Base-by-base conservation (phyloP, 768 basidiomycete genomes). In the Naganishia friedmannii region DNA sequence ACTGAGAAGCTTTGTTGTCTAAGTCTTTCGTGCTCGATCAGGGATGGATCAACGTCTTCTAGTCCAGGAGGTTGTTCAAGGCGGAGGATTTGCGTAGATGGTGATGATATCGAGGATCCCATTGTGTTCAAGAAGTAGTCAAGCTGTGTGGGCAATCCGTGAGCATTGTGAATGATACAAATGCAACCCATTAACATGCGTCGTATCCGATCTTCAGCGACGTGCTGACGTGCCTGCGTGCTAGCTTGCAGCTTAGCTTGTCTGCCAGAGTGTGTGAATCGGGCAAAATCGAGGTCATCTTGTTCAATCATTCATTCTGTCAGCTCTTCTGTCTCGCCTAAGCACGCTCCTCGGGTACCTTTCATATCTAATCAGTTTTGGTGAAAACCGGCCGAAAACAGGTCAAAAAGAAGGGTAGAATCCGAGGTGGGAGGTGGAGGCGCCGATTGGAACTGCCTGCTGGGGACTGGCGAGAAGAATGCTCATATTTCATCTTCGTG, bases 1-100 rank as follows among this genome's bases (percentile, higher is more conserved):
- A 46, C 26, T 1, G 39, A 42, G 39, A 63, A 46, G 9, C 37
- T 42, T 3, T 26, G n/a, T 28, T 63, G 34, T 4, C 60, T 39
- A 13, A 63, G 60, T 17, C 60, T 39, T 45, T 42, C 39, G 15
- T 63, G 60, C 17, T 63, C 60, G 23, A 63, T n/a, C 8, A 63
- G 42, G 60, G 60, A 63, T 34, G 60, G 60, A 28, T 63, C 60
- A 42, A 63, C 12, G 0, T 63, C 60, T 46, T 63, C 60, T 7
- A 63, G 42, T 3, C 60, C 60, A n/a, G 60, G 60, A 15, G 60
- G 60, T 21, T 63, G 60, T 63, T 63, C 60, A 9, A 63, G 39
- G 4, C 60, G 29, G n/a, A 45, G 60, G 3, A 21, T 1, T 51
- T 21, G n/a, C 12, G 48, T 51, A 21, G n/a, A n/a, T 1, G 60